phyloP scores from a whole-genome alignment of 352 stramenopile species.

The Peronospora belbahrii region DNA sequence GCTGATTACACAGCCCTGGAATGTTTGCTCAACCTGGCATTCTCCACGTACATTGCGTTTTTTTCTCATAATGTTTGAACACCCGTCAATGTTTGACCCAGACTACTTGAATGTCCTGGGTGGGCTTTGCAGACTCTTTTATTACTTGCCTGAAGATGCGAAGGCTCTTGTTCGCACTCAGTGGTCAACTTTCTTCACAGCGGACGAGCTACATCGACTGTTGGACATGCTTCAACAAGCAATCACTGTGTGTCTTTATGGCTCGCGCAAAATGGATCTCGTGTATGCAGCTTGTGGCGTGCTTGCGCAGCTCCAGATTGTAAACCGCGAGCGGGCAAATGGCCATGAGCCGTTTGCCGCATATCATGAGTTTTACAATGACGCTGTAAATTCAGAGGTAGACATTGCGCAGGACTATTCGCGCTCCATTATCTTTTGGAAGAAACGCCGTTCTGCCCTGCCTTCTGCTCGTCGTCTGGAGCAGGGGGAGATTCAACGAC shows the following conservation, averaged over 20 bases:
- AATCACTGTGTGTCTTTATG: constrained; percentile 71
- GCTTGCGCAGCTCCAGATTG: constrained; percentile 53
- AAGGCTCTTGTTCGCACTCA: constrained; percentile 48
- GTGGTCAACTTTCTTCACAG: constrained; percentile 44
- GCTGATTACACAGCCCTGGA: constrained; percentile 66
- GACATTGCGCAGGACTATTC: constrained; percentile 73
- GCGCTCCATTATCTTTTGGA: constrained; percentile 62
- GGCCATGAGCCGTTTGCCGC: constrained; percentile 35
- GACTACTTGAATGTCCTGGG: constrained; percentile 67
- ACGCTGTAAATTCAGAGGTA: constrained; percentile 76
- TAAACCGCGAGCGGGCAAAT: constrained; percentile 37
- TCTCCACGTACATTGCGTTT: constrained; percentile 38
- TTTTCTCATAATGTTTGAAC: constrained; percentile 67
- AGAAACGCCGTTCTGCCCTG: constrained; percentile 37
- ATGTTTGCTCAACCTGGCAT: constrained; percentile 65
- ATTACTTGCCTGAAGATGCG: constrained; percentile 36
- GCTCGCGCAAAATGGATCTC: constrained; percentile 62
- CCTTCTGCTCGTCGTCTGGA: constrained; percentile 12
- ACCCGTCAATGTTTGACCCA: constrained; percentile 67
- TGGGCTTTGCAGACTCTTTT: constrained; percentile 63
- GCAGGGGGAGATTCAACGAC: constrained; percentile 13
- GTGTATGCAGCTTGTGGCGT: constrained; percentile 66
- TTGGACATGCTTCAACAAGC: constrained; percentile 66
- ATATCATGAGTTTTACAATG: constrained; percentile 79
- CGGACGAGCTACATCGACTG: constrained; percentile 56